Evolutionary conservation across 352 stramenopile species (phyloP), one percentile per base, ranked within the genome.

Genomic region (Pythium volutum): DNA sequence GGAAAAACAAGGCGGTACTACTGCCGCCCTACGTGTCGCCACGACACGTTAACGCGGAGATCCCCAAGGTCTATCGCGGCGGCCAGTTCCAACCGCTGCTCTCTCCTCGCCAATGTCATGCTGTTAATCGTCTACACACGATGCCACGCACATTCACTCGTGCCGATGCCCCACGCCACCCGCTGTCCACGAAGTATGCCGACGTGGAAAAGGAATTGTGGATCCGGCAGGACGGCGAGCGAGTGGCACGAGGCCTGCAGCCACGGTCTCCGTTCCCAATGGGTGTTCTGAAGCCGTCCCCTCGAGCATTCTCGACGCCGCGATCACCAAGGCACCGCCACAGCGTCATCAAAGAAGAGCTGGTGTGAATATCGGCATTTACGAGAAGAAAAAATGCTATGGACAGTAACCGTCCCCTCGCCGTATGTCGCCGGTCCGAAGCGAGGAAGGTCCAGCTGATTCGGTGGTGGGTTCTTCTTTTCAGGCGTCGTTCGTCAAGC

Each of bases 51-150:
- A 69, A 71, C 29, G 54, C 70, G 10, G 71, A 76, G 18, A 77
- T 87, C 8, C 79, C 79, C 5, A 87, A 85, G 53, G 74, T 71
- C 53, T 87, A 76, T 63, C 77, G 79, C n/a, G 66, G 75, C 18
- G 79, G 77, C 0, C 67, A 72, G 20, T 89, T 87, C 64, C 64
- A 74, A 12, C 68, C 77, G 14, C 42, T 89, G 2, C 59, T 89
- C 34, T 73, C 74, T 10, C 53, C 77, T 0, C 59, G 69, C 10
- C 79, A 89, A 50, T 68, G 68, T 14, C 68, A 83, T 46, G 76
- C 77, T 0, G 76, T 85, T 1, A 80, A 81, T 63, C 70, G 77
- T 4, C 59, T 87, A 0, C 66, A 84, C 46, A 42, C 77, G 10
- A 81, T 66, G 15, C 64, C 71, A 1, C 62, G 67, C 12, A 59